phyloP scores from a whole-genome alignment of 306 rosid species.

The Trifolium fragiferum region DNA sequence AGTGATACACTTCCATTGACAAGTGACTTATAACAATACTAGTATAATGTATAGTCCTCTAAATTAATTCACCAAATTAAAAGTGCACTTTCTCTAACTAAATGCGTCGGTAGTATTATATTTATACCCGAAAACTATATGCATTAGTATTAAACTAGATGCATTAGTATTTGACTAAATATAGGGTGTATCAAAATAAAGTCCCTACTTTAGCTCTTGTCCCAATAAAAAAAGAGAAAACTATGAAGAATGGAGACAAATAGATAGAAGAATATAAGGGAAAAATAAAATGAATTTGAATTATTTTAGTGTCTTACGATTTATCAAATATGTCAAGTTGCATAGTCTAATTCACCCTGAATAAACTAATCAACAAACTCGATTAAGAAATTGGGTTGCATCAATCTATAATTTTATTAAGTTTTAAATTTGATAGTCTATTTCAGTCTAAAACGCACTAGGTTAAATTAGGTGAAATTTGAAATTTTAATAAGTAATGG shows the following conservation, averaged over 20 bases:
- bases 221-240: not conserved
- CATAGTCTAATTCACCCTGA: no score
- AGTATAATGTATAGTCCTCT: not conserved
- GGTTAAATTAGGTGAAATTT: no score
- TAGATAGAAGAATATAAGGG: not conserved
- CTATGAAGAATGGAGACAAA: not conserved
- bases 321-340: no score
- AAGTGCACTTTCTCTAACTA: constrained; percentile 7
- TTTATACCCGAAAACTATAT: constrained; percentile 21
- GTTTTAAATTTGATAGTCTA: no score
- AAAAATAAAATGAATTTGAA: not conserved
- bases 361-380: no score
- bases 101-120: constrained; percentile 43
- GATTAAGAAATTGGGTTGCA: no score
- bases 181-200: constrained; percentile 1
- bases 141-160: not conserved
- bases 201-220: constrained; percentile 18
- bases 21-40: not conserved
- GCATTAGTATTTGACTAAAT: constrained; percentile 36
- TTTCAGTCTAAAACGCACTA: no score
- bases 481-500: no score
- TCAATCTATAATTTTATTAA: no score
- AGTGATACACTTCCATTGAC: not conserved
- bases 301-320: not conserved
- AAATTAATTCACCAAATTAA: not conserved